Conservation (phyloP, 228 moss, liverwort and hornwort species). For the Sphagnum fallax region DNA sequence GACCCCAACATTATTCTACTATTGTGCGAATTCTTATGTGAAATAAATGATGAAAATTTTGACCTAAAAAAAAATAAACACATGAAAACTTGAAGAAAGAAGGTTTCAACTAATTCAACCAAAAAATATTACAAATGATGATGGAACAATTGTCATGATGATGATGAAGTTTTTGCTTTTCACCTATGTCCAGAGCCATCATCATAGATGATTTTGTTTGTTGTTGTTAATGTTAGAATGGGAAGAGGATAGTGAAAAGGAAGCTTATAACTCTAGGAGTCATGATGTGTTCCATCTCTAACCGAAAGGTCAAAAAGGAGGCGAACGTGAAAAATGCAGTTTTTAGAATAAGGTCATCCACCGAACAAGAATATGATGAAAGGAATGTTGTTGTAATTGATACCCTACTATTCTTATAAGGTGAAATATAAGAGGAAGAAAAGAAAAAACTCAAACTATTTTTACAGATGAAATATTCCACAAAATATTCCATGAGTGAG, state of each 20-base stretch:
- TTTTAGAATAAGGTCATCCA: conserved; percentile 38
- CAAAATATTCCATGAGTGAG: conserved; percentile 63
- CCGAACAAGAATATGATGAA: background rate
- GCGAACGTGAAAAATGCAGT: conserved; percentile 53
- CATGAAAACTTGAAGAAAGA: too few species aligned
- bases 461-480: conserved; percentile 64
- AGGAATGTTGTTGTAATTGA: too few species aligned
- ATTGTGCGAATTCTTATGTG: conserved; percentile 56
- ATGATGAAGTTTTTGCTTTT: too few species aligned
- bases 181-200: too few species aligned
- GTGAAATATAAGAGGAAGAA: too few species aligned
- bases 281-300: conserved; percentile 62
- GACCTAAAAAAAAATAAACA: background rate
- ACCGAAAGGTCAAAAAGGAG: conserved; percentile 47
- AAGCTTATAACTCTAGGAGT: conserved; percentile 42
- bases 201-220: too few species aligned
- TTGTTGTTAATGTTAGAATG: too few species aligned
- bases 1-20: conserved; percentile 39
- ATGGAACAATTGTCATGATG: too few species aligned
- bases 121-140: too few species aligned
- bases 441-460: conserved; percentile 5
- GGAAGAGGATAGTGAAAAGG: background rate
- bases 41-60: conserved; percentile 53
- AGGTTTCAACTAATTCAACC: too few species aligned
- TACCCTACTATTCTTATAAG: too few species aligned